phyloP scores from a whole-genome alignment of 352 stramenopile genomes.

The Globisporangium barbulae region DNA sequence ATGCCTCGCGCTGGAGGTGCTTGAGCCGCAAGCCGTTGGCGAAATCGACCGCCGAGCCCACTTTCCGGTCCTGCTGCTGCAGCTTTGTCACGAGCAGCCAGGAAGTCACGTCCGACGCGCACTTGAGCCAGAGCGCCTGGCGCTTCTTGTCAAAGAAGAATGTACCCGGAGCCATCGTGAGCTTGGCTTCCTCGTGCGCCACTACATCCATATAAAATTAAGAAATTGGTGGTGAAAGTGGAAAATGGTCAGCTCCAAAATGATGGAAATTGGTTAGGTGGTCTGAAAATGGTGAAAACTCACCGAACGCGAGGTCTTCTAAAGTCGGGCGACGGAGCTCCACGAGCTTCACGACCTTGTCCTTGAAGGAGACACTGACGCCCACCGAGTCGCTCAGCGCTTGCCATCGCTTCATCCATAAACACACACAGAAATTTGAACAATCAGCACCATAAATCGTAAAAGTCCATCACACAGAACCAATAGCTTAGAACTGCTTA shows the following conservation, averaged over 20 bases:
- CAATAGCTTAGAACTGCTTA: slow-evolving; percentile 21
- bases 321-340: slow-evolving; percentile 42
- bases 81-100: slow-evolving; percentile 74
- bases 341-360: slow-evolving; percentile 69
- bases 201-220: not conserved
- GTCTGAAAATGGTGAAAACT: not conserved
- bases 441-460: not conserved
- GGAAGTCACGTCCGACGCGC: slow-evolving; percentile 22
- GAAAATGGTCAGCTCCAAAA: not conserved
- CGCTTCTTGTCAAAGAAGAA: slow-evolving; percentile 81
- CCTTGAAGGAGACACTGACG: slow-evolving; percentile 57
- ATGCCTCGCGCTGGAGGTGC: slow-evolving; percentile 45
- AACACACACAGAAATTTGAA: not conserved
- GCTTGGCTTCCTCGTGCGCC: slow-evolving; percentile 12
- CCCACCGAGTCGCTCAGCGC: slow-evolving; percentile 74
- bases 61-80: slow-evolving; percentile 61
- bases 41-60: slow-evolving; percentile 67
- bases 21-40: slow-evolving; percentile 80
- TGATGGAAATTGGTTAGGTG: not conserved
- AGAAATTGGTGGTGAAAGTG: not conserved
- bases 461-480: not conserved
- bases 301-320: slow-evolving; percentile 32
- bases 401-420: slow-evolving; percentile 53
- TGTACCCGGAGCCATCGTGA: slow-evolving; percentile 22
- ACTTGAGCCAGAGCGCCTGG: slow-evolving; percentile 71